These are phyloP conservation scores for Exophiala viscosa DNA, from an alignment of 2,329 filamentous ascomycete genomes.

Conservation along the genomic window DNA sequence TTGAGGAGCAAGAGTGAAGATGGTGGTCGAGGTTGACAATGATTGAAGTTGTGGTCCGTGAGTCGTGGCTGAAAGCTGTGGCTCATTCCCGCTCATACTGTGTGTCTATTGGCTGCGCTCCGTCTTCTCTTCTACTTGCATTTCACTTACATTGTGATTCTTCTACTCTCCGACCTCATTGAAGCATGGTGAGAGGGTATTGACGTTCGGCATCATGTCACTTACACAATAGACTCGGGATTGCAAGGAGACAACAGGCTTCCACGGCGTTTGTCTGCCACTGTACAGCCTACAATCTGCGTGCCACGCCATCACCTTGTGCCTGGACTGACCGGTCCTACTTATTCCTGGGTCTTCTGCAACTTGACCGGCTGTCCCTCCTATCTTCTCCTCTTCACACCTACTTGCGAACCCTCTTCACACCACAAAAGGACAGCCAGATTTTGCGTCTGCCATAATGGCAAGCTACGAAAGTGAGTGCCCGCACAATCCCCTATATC, in stretches of 20 bases:
- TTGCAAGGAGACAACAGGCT: no score
- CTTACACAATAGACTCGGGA: no score
- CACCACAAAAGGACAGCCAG: not conserved
- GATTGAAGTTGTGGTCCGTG: not conserved
- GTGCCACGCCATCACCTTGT: conserved; percentile 22
- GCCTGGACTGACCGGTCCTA: conserved; percentile 10
- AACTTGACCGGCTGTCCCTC: conserved; percentile 3
- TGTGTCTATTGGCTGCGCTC: not conserved
- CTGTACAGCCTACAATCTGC: no score
- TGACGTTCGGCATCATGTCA: no score
- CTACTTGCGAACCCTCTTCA: not conserved
- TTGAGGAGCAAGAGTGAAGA: not conserved
- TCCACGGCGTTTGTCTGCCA: no score
- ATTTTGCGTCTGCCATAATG: conserved; percentile 12
- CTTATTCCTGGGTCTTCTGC: not conserved
- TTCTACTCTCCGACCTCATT: not conserved
- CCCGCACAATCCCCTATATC: not conserved
- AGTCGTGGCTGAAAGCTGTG: conserved; percentile 6
- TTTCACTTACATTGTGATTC: not conserved
- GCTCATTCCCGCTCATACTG: not conserved
- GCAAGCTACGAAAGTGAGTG: conserved; percentile 30
- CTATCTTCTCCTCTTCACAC: conserved; percentile 2
- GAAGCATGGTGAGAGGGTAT: no score
- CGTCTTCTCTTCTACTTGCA: not conserved
- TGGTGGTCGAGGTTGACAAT: not conserved